These are phyloP conservation scores for Ophiostoma populinum DNA, from an alignment of 2,329 filamentous ascomycete genomes.

Conservation along the genomic window DNA sequence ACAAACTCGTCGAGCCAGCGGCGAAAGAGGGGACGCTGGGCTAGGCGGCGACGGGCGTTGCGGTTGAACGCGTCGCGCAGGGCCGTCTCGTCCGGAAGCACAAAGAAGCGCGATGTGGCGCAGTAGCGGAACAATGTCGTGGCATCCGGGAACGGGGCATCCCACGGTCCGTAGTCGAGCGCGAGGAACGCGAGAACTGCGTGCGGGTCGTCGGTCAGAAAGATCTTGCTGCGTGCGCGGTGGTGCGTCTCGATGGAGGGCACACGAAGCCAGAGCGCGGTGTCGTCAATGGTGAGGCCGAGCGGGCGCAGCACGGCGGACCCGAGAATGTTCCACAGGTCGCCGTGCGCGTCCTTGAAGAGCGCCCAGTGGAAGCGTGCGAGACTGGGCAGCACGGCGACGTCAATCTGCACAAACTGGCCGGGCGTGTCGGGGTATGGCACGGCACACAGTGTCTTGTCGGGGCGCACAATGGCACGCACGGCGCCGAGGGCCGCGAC, in stretches of 20 bases:
- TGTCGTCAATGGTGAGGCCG: conserved; percentile 49
- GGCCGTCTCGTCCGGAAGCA: conserved; percentile 18
- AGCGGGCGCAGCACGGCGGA: conserved; percentile 44
- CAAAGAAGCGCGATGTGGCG: conserved; percentile 40
- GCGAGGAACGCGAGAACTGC: conserved; percentile 46
- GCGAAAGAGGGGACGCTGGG: conserved; percentile 36
- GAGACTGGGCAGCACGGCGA: conserved; percentile 32
- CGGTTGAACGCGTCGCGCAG: conserved; percentile 17
- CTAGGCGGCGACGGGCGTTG: conserved; percentile 40
- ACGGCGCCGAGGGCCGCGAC: conserved; percentile 25
- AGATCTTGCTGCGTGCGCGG: conserved; percentile 37
- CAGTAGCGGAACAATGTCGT: conserved; percentile 46
- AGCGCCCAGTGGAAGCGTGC: conserved; percentile 39
- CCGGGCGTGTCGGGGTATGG: conserved; percentile 34
- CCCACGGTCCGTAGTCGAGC: conserved; percentile 28
- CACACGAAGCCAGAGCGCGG: conserved; percentile 47
- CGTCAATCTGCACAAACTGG: conserved; percentile 40
- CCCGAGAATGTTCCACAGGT: conserved; percentile 49
- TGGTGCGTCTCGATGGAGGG: conserved; percentile 47
- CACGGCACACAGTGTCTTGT: conserved; percentile 25
- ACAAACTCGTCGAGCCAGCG: conserved; percentile 47
- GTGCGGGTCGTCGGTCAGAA: conserved; percentile 39
- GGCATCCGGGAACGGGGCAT: conserved; percentile 33
- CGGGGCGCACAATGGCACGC: conserved; percentile 16
- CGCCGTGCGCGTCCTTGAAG: conserved; percentile 57